Evolutionary conservation across 768 basidiomycete genomes (phyloP).

Genomic region (Suillus lakei): DNA sequence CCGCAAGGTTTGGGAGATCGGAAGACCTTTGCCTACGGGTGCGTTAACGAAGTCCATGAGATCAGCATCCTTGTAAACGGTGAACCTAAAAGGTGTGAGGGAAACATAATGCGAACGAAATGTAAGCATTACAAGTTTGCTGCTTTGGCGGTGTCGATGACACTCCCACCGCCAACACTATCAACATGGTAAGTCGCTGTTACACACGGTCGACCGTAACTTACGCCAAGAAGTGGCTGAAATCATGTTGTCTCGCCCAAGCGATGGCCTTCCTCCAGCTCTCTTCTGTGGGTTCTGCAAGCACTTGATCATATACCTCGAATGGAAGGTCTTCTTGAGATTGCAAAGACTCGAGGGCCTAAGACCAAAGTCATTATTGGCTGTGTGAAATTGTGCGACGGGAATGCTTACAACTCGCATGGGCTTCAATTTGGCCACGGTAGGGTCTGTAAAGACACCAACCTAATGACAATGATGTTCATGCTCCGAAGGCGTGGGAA

Average conservation of each 20-base stretch:
- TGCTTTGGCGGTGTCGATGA: constrained; percentile 95
- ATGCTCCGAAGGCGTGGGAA: constrained; percentile 9
- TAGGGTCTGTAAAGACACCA: constrained; percentile 92
- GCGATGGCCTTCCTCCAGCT: constrained; percentile 88
- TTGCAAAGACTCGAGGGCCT: constrained; percentile 84
- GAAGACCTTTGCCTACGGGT: constrained; percentile 90
- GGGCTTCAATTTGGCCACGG: constrained; percentile 78
- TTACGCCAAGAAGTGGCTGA: constrained; percentile 92
- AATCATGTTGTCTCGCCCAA: constrained; percentile 86
- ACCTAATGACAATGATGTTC: constrained; percentile 56
- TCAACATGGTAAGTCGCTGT: constrained; percentile 6
- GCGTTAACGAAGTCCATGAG: constrained; percentile 98
- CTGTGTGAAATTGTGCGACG: not conserved
- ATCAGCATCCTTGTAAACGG: constrained; percentile 90
- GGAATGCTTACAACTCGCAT: constrained; percentile 71
- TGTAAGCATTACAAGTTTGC: constrained; percentile 73
- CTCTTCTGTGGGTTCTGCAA: constrained; percentile 91
- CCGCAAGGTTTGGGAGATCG: constrained; percentile 71
- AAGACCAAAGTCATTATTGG: constrained; percentile 7
- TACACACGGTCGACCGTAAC: constrained; percentile 29
- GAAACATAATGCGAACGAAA: not conserved
- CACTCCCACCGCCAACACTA: constrained; percentile 91
- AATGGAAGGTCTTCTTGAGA: constrained; percentile 76
- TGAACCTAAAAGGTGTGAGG: constrained; percentile 56
- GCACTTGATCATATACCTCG: constrained; percentile 79